Conservation (phyloP, 306 rosid species). For the Boehmeria nivea region DNA sequence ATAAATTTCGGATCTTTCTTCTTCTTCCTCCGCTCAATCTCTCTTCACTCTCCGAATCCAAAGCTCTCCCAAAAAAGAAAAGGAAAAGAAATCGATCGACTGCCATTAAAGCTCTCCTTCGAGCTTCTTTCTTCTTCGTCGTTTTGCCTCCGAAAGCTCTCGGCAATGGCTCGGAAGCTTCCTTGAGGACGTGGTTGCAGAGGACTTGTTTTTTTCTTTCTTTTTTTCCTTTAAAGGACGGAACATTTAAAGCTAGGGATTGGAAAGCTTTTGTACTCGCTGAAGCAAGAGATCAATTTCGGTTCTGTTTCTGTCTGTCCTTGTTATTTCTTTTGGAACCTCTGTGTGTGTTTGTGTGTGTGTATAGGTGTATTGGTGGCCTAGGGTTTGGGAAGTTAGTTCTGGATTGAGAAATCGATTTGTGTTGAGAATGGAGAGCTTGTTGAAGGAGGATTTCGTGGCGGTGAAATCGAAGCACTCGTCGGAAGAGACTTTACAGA, state of each 20-base stretch:
- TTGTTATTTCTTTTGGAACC: no score
- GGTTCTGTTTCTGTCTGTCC: no score
- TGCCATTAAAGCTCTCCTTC: background rate
- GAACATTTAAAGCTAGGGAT: no score
- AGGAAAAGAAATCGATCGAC: background rate
- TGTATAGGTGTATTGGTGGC: no score
- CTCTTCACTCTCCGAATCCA: no score
- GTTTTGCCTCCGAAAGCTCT: background rate
- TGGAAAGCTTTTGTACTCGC: no score
- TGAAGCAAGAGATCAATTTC: no score
- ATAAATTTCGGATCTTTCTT: background rate
- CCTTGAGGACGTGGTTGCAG: background rate
- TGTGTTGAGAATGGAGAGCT: conserved; percentile 39
- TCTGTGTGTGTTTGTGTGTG: no score
- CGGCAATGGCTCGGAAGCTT: background rate
- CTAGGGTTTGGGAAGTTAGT: no score
- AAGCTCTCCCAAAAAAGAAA: background rate
- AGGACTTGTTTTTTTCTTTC: background rate
- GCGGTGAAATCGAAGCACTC: conserved; percentile 61
- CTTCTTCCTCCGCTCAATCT: background rate
- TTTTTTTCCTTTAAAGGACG: background rate
- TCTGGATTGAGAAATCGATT: no score
- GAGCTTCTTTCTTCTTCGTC: no score
- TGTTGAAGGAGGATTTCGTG: conserved; percentile 52
- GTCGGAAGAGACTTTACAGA: conserved; percentile 56